These are phyloP conservation scores for Dothistroma septosporum DNA, from an alignment of 2,329 filamentous ascomycete species.

Conservation along the genomic window DNA sequence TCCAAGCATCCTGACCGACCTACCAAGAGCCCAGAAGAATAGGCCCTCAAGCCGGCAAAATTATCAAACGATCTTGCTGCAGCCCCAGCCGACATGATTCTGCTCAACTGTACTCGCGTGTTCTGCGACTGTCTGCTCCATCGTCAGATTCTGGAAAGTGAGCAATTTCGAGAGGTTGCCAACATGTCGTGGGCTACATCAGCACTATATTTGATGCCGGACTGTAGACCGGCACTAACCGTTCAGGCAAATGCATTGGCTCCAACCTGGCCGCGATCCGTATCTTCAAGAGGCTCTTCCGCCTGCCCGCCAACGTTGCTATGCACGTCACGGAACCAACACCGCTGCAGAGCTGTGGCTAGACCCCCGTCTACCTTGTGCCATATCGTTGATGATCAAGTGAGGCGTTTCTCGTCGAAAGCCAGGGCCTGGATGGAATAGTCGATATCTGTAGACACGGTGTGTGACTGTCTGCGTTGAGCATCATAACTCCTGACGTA, in stretches of 20 bases:
- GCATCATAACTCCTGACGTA: slow-evolving; percentile 13
- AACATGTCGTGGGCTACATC: slow-evolving; percentile 2
- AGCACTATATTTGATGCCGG: not conserved
- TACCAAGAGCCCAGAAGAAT: slow-evolving; percentile 14
- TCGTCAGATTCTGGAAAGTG: slow-evolving; percentile 15
- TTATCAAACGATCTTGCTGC: slow-evolving; percentile 17
- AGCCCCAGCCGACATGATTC: slow-evolving; percentile 15
- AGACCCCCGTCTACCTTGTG: slow-evolving; percentile 33
- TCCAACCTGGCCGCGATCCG: slow-evolving; percentile 11
- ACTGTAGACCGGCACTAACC: not conserved
- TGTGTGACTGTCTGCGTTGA: not conserved
- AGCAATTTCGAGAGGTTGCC: slow-evolving; percentile 15
- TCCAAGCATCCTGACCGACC: slow-evolving; percentile 8
- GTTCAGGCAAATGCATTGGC: slow-evolving; percentile 19
- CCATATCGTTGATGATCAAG: slow-evolving; percentile 36
- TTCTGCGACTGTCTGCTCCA: slow-evolving; percentile 8
- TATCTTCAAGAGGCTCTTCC: slow-evolving; percentile 1
- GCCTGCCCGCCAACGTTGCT: slow-evolving; percentile 36
- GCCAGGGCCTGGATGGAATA: slow-evolving; percentile 40
- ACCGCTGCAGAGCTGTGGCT: slow-evolving; percentile 38
- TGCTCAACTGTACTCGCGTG: slow-evolving; percentile 7
- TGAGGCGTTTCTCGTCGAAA: slow-evolving; percentile 35
- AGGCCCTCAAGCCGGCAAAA: slow-evolving; percentile 11
- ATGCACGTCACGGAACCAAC: slow-evolving; percentile 44
- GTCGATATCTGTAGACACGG: slow-evolving; percentile 23